A percentile compares a stretch with the other conserved stretches of the same genome.
These are phyloP conservation scores for Hypoxylon sp. DNA, from an alignment of 2,329 filamentous ascomycete species.

Conservation along the genomic window DNA sequence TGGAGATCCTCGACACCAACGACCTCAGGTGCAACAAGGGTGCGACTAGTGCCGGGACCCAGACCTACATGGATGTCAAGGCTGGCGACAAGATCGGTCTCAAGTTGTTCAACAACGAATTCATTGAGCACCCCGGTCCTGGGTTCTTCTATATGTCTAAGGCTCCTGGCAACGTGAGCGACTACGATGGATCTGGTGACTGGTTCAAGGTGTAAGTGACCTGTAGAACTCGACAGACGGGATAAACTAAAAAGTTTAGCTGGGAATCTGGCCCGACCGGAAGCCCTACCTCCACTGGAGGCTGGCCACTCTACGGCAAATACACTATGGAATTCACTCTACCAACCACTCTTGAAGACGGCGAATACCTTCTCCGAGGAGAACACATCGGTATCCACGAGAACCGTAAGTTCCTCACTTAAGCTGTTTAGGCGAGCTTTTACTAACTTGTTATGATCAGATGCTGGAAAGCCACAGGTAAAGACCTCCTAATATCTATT, in stretches of 20 bases:
- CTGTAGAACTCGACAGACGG: neutral
- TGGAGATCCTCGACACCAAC: conserved; percentile 47
- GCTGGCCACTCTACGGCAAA: conserved; percentile 50
- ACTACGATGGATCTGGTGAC: conserved; percentile 56
- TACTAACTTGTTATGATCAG: conserved; percentile 33
- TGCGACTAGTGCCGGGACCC: conserved; percentile 48
- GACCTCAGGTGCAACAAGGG: conserved; percentile 56
- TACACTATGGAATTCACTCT: conserved; percentile 54
- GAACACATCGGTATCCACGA: conserved; percentile 59
- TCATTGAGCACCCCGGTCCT: conserved; percentile 57
- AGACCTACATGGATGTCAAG: conserved; percentile 54
- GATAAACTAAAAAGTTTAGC: conserved; percentile 19
- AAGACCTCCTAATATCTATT: neutral
- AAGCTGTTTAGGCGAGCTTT: neutral
- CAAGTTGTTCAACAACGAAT: conserved; percentile 59
- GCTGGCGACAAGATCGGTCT: conserved; percentile 59
- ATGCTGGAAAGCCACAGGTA: conserved; percentile 45
- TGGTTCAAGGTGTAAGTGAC: conserved; percentile 52
- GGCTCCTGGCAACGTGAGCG: conserved; percentile 53
- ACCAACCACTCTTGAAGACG: conserved; percentile 51
- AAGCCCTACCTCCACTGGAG: conserved; percentile 37
- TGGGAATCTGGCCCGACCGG: conserved; percentile 46
- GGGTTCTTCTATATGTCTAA: conserved; percentile 55
- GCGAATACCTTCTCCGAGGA: conserved; percentile 56
- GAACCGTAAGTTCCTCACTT: conserved; percentile 33